These are phyloP conservation scores for Pigoraptor vietnamica DNA, from an alignment of 78 protist genomes.

Conservation along the genomic window DNA sequence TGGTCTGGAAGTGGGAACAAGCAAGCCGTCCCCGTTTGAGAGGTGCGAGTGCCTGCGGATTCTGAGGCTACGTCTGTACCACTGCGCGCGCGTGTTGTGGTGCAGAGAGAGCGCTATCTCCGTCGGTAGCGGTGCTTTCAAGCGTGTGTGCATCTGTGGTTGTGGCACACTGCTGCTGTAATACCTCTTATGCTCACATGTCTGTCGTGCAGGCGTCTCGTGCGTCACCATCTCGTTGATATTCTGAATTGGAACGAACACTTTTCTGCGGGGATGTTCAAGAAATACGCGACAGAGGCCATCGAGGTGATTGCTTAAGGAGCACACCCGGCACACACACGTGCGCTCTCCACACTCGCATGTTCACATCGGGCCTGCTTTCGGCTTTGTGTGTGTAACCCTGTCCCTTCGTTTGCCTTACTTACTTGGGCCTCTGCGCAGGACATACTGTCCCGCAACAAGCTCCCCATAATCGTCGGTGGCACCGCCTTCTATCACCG, in stretches of 20 bases:
- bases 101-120: no score
- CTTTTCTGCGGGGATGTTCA: neutral
- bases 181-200: neutral
- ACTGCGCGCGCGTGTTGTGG: no score
- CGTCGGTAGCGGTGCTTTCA: no score
- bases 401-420: neutral
- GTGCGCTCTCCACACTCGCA: neutral
- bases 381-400: neutral
- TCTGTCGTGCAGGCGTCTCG: neutral
- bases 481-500: neutral
- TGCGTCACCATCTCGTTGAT: neutral
- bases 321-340: neutral
- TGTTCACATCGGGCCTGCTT: neutral
- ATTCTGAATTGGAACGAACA: neutral
- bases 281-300: neutral
- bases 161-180: no score
- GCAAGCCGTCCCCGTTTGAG: neutral
- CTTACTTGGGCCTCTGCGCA: no score
- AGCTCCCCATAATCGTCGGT: neutral
- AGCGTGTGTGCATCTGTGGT: neutral
- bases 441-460: neutral
- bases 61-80: neutral
- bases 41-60: neutral
- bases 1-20: neutral
- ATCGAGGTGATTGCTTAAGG: neutral